Conservation (phyloP, 1,139 yeast species). For the Fermentozyma sake region DNA sequence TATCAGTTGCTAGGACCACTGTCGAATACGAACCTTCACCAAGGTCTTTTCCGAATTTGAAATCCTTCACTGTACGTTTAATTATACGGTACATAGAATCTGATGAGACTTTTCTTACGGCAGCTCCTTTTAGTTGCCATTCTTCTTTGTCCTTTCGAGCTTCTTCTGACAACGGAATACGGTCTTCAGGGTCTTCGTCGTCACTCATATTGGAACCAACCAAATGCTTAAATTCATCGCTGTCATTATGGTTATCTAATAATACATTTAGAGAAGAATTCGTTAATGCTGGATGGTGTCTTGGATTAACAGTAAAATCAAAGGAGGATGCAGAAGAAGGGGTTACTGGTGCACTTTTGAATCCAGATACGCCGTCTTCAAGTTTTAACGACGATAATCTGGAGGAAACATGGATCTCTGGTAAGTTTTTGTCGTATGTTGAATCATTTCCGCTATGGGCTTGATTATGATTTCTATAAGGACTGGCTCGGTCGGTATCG, state of each 20-base stretch:
- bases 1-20: slow-evolving; percentile 81
- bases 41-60: slow-evolving; percentile 76
- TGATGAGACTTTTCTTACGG: slow-evolving; percentile 19
- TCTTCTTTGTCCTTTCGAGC: slow-evolving; percentile 12
- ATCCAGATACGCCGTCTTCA: slow-evolving; percentile 10
- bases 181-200: slow-evolving; percentile 8
- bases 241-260: slow-evolving; percentile 25
- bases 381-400: slow-evolving; percentile 24
- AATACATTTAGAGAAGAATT: slow-evolving; percentile 38
- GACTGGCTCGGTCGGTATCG: slow-evolving; percentile 12
- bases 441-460: too few relatives aligned
- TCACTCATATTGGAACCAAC: slow-evolving; percentile 4
- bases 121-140: slow-evolving; percentile 42
- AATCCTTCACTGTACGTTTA: slow-evolving; percentile 74
- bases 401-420: slow-evolving; percentile 27
- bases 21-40: slow-evolving; percentile 98
- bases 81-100: slow-evolving; percentile 17
- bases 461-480: too few relatives aligned
- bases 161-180: slow-evolving; percentile 3
- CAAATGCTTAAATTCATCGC: slow-evolving; percentile 9
- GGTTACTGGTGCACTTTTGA: slow-evolving; percentile 27
- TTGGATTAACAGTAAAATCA: slow-evolving; percentile 7
- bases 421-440: slow-evolving; percentile 5
- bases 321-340: slow-evolving; percentile 8
- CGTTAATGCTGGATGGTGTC: slow-evolving; percentile 19